Base-by-base conservation (phyloP, 495 filamentous ascomycete species). In the Hypoxylon cercidicola region DNA sequence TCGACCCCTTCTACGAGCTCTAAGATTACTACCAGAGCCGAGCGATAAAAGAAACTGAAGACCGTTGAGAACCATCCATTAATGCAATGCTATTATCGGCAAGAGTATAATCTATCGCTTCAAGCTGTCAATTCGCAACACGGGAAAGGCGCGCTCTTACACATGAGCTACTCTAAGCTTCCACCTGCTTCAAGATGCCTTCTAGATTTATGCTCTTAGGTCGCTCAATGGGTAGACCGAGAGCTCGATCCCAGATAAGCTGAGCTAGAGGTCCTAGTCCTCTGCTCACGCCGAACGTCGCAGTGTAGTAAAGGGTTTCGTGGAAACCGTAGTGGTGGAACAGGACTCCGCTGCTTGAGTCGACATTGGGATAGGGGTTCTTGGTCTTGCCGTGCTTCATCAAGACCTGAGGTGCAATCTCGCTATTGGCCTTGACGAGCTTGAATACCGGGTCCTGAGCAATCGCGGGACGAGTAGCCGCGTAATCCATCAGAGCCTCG, bases 351-450 rank as follows among this genome's bases (percentile, higher is more conserved):
- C 92, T 96, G 55, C 85, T 87, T 15, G 88, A 90, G 77, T 99
- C 95, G 52, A 99, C 95, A 71, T 99, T 99, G 44, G 95, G 95
- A 77, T 92, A 93, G 7, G 93, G 93, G 82, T 98, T 98, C 85
- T 98, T 98, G 66, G 95, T 98, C 90, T 97, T 97, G 71, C 95
- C 95, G 69, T 99, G 95, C 80, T 97, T 87, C 55, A 84, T 92
- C 62, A 99, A 79, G 23, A 99, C 95, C 13, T 85, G 84, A 10
- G 95, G 95, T 0, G 95, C 95, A 47, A 88, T 81, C 55, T 80
- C 76, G 66, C 81, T 84, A 79, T 93, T 97, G 80, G 89, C 87
- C 84, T 91, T 90, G 30, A 99, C 95, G 13, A 99, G 88, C 74
- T 91, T 85, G 87, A 96, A 98, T 41, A 97, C 88, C 3, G 95